phyloP scores from a whole-genome alignment of 2,329 filamentous ascomycete genomes.

The Colletotrichum spinosum region DNA sequence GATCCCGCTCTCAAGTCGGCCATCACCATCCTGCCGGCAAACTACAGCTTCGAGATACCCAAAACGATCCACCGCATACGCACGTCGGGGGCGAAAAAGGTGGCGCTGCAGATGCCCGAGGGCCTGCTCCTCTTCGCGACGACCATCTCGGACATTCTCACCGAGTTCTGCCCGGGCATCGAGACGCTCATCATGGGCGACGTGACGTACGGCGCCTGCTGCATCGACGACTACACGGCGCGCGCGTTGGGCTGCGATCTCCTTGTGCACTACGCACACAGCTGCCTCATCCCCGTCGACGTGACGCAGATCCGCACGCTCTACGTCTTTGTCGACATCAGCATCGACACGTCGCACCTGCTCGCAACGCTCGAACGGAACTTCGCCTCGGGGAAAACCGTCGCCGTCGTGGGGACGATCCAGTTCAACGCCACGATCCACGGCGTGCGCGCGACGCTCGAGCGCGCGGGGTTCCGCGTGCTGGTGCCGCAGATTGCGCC shows the following conservation, averaged over 20 bases:
- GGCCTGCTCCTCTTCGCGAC: slow-evolving; percentile 95
- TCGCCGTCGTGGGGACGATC: slow-evolving; percentile 95
- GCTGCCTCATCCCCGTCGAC: slow-evolving; percentile 94
- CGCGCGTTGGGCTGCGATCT: slow-evolving; percentile 93
- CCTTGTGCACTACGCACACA: slow-evolving; percentile 96
- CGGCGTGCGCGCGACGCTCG: slow-evolving; percentile 80
- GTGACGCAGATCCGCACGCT: slow-evolving; percentile 97
- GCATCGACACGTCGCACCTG: slow-evolving; percentile 90
- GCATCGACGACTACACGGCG: slow-evolving; percentile 98
- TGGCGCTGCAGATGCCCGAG: slow-evolving; percentile 98
- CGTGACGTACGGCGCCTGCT: slow-evolving; percentile 98
- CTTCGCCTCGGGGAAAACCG: slow-evolving; percentile 84
- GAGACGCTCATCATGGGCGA: slow-evolving; percentile 99
- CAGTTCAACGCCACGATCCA: slow-evolving; percentile 99
- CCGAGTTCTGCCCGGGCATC: slow-evolving; percentile 90
- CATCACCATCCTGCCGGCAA: slow-evolving; percentile 87
- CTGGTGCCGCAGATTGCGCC: slow-evolving; percentile 93
- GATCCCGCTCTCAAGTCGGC: slow-evolving; percentile 89
- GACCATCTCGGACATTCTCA: slow-evolving; percentile 96
- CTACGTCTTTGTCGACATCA: slow-evolving; percentile 98
- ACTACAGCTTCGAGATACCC: slow-evolving; percentile 98
- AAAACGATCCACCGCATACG: slow-evolving; percentile 97
- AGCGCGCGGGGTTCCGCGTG: slow-evolving; percentile 86
- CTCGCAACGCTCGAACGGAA: slow-evolving; percentile 89
- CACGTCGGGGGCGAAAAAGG: slow-evolving; percentile 79